Conservation (phyloP, 306 rosid species). For the Glycyrrhiza uralensis region DNA sequence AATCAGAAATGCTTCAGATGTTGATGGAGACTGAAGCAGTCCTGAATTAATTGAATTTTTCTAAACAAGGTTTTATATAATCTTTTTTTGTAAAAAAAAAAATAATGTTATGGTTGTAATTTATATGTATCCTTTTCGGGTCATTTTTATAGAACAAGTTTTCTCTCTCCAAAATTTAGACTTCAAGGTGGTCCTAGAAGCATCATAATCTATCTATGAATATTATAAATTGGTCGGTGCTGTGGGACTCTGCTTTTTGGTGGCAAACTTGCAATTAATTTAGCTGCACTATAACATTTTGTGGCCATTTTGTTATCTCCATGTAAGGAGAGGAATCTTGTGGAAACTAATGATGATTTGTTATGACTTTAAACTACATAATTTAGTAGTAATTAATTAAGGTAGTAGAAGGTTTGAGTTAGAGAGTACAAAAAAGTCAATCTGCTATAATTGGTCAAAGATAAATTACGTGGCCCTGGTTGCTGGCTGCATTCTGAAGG, state of each 20-base stretch:
- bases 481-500: conserved; percentile 16
- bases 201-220: conserved; percentile 31
- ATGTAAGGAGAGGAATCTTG: conserved; percentile 35
- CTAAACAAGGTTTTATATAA: neutral
- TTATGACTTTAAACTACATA: neutral
- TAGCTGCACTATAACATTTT: neutral
- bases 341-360: neutral
- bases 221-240: conserved; percentile 26
- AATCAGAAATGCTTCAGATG: neutral
- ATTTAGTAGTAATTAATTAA: neutral
- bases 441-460: conserved; percentile 19
- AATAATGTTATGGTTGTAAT: no score
- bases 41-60: neutral
- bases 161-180: neutral
- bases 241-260: neutral
- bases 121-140: no score
- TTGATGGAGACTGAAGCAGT: neutral
- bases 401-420: neutral
- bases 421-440: conserved; percentile 15
- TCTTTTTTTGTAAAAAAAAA: no score
- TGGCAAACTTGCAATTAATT: conserved; percentile 19
- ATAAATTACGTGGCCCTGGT: conserved; percentile 14
- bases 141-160: neutral
- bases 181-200: conserved; percentile 39
- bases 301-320: neutral